These are phyloP conservation scores for Neocucurbitaria cava DNA, from an alignment of 2,329 filamentous ascomycete genomes.

Conservation along the genomic window DNA sequence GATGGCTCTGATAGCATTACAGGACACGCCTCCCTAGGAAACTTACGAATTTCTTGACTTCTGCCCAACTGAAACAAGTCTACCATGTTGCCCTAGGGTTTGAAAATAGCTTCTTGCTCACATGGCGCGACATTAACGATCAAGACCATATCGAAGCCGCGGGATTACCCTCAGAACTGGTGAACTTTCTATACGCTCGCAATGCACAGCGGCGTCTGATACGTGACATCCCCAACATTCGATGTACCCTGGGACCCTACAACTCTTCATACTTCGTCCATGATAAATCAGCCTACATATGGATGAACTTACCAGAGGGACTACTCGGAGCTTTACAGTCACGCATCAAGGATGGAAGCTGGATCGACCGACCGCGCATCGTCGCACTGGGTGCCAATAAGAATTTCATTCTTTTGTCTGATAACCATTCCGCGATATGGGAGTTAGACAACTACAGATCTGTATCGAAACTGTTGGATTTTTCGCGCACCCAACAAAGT, in stretches of 20 bases:
- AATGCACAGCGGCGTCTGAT: conserved; percentile 10
- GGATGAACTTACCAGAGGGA: conserved; percentile 39
- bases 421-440: conserved; percentile 40
- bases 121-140: conserved; percentile 36
- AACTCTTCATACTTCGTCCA: conserved; percentile 43
- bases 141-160: conserved; percentile 34
- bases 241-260: conserved; percentile 40
- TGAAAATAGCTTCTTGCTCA: conserved; percentile 43
- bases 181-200: conserved; percentile 31
- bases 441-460: conserved; percentile 32
- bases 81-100: conserved; percentile 43
- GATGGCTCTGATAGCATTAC: neutral
- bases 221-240: conserved; percentile 36
- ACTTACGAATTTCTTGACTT: conserved; percentile 31
- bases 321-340: conserved; percentile 34
- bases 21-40: conserved; percentile 40
- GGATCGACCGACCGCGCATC: conserved; percentile 40
- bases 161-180: conserved; percentile 34
- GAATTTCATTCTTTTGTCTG: conserved; percentile 41
- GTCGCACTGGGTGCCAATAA: conserved; percentile 39
- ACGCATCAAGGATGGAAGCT: conserved; percentile 37
- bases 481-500: conserved; percentile 16
- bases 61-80: conserved; percentile 29
- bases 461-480: conserved; percentile 26
- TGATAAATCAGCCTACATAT: conserved; percentile 36